phyloP scores from a whole-genome alignment of 169 alveolate genomes.

The Plasmodium relictum region DNA sequence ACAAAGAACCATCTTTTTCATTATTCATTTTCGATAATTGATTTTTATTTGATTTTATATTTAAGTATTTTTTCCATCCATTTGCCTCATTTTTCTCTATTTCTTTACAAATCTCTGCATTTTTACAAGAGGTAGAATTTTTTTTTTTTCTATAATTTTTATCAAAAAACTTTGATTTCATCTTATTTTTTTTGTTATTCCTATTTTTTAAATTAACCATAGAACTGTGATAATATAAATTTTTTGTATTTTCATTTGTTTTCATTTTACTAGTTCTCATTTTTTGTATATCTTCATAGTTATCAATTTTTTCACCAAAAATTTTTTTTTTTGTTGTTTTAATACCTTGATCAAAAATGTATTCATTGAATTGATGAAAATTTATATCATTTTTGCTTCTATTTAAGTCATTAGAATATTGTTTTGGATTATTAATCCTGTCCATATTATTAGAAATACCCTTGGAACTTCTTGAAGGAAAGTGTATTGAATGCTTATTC shows the following conservation, averaged over 20 bases:
- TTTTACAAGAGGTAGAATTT: not conserved
- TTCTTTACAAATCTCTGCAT: constrained; percentile 31
- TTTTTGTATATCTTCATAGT: not conserved
- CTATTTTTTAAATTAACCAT: constrained; percentile 3
- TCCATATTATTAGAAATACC: constrained; percentile 46
- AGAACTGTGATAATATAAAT: constrained; percentile 1
- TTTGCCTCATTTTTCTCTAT: constrained; percentile 23
- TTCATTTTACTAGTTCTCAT: not conserved
- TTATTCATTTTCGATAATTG: not conserved
- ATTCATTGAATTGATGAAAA: constrained; percentile 13
- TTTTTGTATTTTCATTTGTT: not conserved
- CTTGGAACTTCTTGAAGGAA: constrained; percentile 53
- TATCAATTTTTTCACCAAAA: constrained; percentile 3
- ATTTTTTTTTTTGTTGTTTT: not conserved
- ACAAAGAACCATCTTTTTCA: constrained; percentile 5
- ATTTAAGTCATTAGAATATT: constrained; percentile 11
- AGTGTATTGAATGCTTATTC: constrained; percentile 45
- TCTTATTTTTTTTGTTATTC: constrained; percentile 11
- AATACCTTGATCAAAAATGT: not conserved
- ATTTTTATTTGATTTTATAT: constrained; percentile 30
- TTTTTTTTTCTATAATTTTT: constrained; percentile 48
- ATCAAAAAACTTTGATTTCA: constrained; percentile 28
- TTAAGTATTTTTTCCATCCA: constrained; percentile 23
- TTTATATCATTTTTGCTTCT: constrained; percentile 24
- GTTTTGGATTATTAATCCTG: constrained; percentile 14